Percentiles rank a stretch among this genome's conserved stretches.
Evolutionary conservation across 306 rosid species (phyloP).

Genomic region (Quercus variabilis): DNA sequence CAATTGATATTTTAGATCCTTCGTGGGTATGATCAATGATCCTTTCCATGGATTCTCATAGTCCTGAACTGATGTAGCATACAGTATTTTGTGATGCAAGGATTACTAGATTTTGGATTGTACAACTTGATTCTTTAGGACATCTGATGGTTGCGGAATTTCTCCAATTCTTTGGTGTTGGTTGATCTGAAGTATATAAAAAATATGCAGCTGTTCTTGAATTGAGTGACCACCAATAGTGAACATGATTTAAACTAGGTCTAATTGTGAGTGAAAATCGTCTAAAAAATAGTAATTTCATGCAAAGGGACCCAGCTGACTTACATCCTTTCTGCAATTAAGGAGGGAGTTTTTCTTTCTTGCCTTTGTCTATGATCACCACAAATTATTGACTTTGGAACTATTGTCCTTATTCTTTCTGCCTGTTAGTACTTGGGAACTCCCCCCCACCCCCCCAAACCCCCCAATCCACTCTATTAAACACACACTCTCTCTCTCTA

Average conservation of each 20-base stretch:
- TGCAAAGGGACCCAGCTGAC: neutral
- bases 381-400: neutral
- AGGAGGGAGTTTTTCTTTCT: neutral
- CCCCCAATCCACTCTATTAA: neutral
- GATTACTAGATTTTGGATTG: neutral
- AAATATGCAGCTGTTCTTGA: neutral
- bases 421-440: neutral
- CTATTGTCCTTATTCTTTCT: neutral
- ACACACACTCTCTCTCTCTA: neutral
- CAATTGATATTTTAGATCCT: conserved; percentile 91
- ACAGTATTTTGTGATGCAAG: neutral
- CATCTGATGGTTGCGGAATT: neutral
- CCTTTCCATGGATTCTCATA: neutral
- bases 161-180: neutral
- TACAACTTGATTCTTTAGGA: neutral
- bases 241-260: neutral
- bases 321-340: neutral
- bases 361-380: neutral
- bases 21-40: conserved; percentile 43
- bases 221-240: neutral
- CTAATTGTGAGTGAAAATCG: neutral
- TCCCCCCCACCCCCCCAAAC: no score
- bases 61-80: neutral
- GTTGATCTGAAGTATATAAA: neutral
- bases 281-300: neutral